Evolutionary conservation across 2,329 filamentous ascomycete genomes (phyloP).

Genomic region (Onygenales sp.): DNA sequence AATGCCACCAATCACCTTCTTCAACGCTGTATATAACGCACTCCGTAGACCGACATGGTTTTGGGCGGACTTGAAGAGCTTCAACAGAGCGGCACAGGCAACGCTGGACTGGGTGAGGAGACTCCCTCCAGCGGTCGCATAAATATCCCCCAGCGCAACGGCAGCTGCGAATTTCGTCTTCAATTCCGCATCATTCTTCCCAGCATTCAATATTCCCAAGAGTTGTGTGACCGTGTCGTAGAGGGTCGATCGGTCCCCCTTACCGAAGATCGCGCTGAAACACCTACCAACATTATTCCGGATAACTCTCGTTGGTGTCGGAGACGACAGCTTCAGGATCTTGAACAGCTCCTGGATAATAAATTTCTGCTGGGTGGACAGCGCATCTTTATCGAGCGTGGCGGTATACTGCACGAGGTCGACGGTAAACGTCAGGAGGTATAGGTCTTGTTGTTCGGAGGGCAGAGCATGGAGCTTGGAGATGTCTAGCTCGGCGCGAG

Average conservation of each 20-base stretch:
- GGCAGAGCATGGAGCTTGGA: conserved; percentile 81
- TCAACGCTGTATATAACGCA: conserved; percentile 64
- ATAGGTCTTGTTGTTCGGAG: conserved; percentile 90
- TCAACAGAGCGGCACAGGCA: conserved; percentile 61
- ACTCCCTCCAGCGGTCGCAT: conserved; percentile 86
- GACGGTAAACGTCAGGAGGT: conserved; percentile 80
- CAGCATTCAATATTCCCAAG: conserved; percentile 58
- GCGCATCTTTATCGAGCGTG: conserved; percentile 62
- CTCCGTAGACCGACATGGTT: conserved; percentile 75
- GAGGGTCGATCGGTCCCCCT: conserved; percentile 81
- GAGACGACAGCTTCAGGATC: conserved; percentile 72
- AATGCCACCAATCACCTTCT: conserved; percentile 68
- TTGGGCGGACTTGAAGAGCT: conserved; percentile 68
- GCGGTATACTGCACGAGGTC: conserved; percentile 73
- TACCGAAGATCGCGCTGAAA: conserved; percentile 70
- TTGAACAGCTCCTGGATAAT: conserved; percentile 93
- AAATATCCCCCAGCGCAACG: conserved; percentile 78
- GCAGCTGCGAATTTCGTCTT: conserved; percentile 79
- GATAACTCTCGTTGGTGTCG: conserved; percentile 77
- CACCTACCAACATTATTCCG: conserved; percentile 81
- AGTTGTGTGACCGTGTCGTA: conserved; percentile 94
- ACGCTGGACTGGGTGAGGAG: conserved; percentile 74
- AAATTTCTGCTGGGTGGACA: conserved; percentile 79
- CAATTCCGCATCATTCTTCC: conserved; percentile 70
- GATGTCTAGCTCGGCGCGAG: conserved; percentile 64